Evolutionary conservation across 169 alveolate genomes (phyloP).

Genomic region (Eimeria sp.): DNA sequence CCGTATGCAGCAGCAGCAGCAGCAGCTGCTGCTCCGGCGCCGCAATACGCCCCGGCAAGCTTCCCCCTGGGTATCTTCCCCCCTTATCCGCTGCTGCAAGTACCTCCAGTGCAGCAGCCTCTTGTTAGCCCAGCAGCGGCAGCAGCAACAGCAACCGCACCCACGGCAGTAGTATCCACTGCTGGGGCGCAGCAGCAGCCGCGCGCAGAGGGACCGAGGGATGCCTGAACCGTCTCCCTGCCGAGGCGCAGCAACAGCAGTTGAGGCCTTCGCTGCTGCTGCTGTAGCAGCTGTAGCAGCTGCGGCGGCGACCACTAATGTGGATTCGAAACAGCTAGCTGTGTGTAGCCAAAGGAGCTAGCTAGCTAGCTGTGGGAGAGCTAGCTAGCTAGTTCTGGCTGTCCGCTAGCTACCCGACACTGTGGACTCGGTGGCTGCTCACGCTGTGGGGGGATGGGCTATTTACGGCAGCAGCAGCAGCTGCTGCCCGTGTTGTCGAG

Average conservation of each 20-base stretch:
- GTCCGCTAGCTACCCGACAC: too few relatives aligned
- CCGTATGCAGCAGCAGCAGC: slow-evolving; percentile 66
- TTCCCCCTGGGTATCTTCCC: slow-evolving; percentile 42
- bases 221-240: background rate
- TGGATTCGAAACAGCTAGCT: background rate
- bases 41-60: slow-evolving; percentile 15
- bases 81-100: slow-evolving; percentile 35
- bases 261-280: background rate
- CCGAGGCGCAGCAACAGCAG: background rate
- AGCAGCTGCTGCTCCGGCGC: slow-evolving; percentile 29
- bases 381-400: too few relatives aligned
- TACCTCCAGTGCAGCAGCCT: slow-evolving; percentile 52
- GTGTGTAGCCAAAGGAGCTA: background rate
- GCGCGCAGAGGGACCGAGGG: background rate
- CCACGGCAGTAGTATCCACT: background rate
- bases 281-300: slow-evolving; percentile 40
- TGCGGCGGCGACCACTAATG: background rate
- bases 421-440: background rate
- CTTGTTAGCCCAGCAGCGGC: slow-evolving; percentile 45
- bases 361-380: background rate
- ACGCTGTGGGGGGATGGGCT: background rate
- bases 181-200: slow-evolving; percentile 35
- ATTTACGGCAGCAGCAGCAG: too few relatives aligned
- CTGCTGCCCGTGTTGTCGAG: too few relatives aligned
- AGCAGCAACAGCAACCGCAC: slow-evolving; percentile 15